Percentiles rank a stretch among this genome's conserved stretches.
Evolutionary conservation across 1,284 basidiomycete species (phyloP).

Genomic region (Puccinia horiana): DNA sequence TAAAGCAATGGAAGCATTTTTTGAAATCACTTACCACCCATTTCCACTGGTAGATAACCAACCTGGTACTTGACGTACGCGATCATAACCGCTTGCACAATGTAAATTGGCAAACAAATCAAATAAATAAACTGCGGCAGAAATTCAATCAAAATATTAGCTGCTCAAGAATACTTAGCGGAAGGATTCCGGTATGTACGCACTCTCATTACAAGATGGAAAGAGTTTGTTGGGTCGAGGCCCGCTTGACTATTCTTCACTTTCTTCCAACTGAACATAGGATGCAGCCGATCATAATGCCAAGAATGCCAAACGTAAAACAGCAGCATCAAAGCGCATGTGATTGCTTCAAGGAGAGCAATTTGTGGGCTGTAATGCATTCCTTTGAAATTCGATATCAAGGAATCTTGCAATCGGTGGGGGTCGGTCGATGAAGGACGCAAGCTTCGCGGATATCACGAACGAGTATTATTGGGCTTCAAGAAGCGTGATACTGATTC

Average conservation of each 20-base stretch:
- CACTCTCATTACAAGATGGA: slow-evolving; percentile 36
- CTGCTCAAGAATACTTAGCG: background rate
- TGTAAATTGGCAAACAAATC: slow-evolving; percentile 12
- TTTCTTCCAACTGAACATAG: background rate
- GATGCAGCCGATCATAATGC: slow-evolving; percentile 33
- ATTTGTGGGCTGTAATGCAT: slow-evolving; percentile 47
- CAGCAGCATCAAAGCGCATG: slow-evolving; percentile 4
- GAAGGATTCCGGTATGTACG: background rate
- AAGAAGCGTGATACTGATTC: too few relatives aligned
- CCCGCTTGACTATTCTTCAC: background rate
- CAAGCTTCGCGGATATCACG: too few relatives aligned
- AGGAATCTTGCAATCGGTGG: background rate
- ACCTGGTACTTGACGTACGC: slow-evolving; percentile 40
- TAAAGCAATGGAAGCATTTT: background rate
- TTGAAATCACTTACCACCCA: slow-evolving; percentile 26
- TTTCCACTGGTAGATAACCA: slow-evolving; percentile 25
- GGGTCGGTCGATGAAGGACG: too few relatives aligned
- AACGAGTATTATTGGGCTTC: too few relatives aligned
- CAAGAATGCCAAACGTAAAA: slow-evolving; percentile 43
- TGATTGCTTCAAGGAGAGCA: slow-evolving; percentile 26
- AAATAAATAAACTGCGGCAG: slow-evolving; percentile 29
- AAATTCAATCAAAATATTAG: background rate
- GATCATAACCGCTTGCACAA: slow-evolving; percentile 2
- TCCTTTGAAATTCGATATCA: background rate
- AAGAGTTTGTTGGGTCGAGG: slow-evolving; percentile 11